Base-by-base conservation (phyloP, 1,139 yeast species). In the Pichia sp. region DNA sequence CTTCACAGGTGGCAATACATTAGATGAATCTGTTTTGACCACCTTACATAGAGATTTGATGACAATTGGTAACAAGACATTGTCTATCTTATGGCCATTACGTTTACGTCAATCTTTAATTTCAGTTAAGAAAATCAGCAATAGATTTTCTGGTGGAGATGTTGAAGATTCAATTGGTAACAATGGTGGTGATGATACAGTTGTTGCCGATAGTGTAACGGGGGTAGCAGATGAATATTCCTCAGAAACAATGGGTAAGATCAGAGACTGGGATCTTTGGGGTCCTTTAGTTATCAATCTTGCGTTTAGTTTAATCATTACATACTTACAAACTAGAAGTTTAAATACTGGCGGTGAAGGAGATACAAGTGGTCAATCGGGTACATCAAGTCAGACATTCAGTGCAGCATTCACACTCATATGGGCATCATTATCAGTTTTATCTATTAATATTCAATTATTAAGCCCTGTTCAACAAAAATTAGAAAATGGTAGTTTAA, bases 191-290 rank as follows among this genome's bases (percentile, higher is more conserved):
- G 31, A 28, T 28, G 31, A 28, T 28, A 28, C n/a, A 8, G 31
- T 28, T 28, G 14, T 28, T 28, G 10, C 31, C 14, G 31, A 28
- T 28, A 28, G 14, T 28, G 14, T 10, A 12, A 11, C 11, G 7
- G 34, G 10, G 17, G 14, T 15, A 19, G 10, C n/a, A 12, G 57
- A 53, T 33, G 67, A 62, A 27, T 63, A 61, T 35, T 64, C 68
- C 1, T 52, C 56, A 24, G 68, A 65, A 18, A 51, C 67, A 4
- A 64, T 60, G 53, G 59, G 51, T 46, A 67, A 69, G 51, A 73
- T 68, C 52, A 68, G 78, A 44, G 93, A 85, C 46, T 87, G 95
- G 96, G 96, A 87, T 65, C 68, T 87, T 44, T 88, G 96, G 96
- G 96, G 96, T 0, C 96, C 96, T 2, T 69, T 88, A 51, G 75